Conservation (phyloP, 2,329 filamentous ascomycete species). For the Phyllosticta capitalensis region DNA sequence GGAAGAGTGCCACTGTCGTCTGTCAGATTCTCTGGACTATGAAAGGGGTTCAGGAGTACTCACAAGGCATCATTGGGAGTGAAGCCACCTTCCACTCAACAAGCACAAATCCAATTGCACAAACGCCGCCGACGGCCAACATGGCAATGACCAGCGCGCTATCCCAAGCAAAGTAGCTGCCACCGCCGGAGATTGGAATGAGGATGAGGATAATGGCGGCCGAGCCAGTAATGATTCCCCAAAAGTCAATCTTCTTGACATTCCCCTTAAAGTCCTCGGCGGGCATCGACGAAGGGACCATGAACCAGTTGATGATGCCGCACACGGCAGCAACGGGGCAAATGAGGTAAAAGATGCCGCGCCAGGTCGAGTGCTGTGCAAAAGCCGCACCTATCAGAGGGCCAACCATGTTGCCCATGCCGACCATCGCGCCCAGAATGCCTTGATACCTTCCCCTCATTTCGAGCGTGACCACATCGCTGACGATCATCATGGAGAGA, state of each 20-base stretch:
- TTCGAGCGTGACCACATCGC: conserved; percentile 40
- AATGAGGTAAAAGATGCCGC: conserved; percentile 38
- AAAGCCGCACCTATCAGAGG: conserved; percentile 25
- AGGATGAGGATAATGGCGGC: conserved; percentile 50
- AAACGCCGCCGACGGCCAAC: conserved; percentile 42
- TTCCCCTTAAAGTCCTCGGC: conserved; percentile 40
- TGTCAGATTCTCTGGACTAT: neutral
- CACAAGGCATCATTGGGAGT: conserved; percentile 48
- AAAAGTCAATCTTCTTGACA: conserved; percentile 49
- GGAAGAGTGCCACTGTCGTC: conserved; percentile 42
- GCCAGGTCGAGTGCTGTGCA: conserved; percentile 30
- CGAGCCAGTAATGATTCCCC: conserved; percentile 46
- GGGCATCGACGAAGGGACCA: conserved; percentile 43
- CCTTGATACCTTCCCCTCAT: conserved; percentile 34
- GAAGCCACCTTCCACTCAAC: conserved; percentile 47
- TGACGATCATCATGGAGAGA: conserved; percentile 40
- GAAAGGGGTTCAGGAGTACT: neutral
- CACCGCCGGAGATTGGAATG: conserved; percentile 54
- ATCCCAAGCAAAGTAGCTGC: conserved; percentile 47
- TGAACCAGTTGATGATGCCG: conserved; percentile 23
- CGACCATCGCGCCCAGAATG: conserved; percentile 21
- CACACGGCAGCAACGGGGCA: conserved; percentile 23
- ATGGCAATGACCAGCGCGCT: conserved; percentile 51
- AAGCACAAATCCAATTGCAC: conserved; percentile 41
- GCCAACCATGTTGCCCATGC: conserved; percentile 20